Base-by-base conservation (phyloP, 106 monocot genomes). In the Hemerocallis citrina region DNA sequence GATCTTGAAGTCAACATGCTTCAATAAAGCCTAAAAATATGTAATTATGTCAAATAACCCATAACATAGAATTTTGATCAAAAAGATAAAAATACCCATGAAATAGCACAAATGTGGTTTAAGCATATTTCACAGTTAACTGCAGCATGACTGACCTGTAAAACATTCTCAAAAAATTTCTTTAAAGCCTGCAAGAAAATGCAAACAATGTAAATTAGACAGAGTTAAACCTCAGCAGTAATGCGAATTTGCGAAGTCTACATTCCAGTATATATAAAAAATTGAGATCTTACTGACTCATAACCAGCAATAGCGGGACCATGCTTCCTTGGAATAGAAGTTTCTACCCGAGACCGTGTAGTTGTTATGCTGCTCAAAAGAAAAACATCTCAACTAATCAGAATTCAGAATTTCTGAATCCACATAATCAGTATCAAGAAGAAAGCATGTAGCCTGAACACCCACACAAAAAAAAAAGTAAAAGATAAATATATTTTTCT, bases 291-390 rank as follows among this genome's bases (percentile, higher is more conserved):
- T 88, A 98, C 98, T 31, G 65, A 75, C 51, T 98, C 98, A 76
- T 98, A 98, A 74, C 98, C 98, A 77, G 98, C 91, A 76, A 98
- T 82, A 41, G 92, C 98, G 52, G 87, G 88, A 25, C 92, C 91
- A 77, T 88, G 88, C 73, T 91, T 98, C 60, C 98, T 69, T 46
- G 98, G 98, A 65, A 98, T 92, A 19, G 91, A 82, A 22, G 92
- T 83, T 73, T 98, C 98, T 59, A 98, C 74, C 20, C 98, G 84
- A 56, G 88, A 74, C 15, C 82, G 71, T 40, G 88, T 91, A 61
- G 81, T 55, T 52, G 98, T 98, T 61, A 88, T 85, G 68, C 98
- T 98, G 87, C 66, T 75, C 31, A 72, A 55, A n/a, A 63, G 27
- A 35, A 7, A 47, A 64, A 33, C 5, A n/a, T n/a, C n/a, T n/a